phyloP scores from a whole-genome alignment of 176 grass and related monocot genomes.

The Aegilops sharonensis region DNA sequence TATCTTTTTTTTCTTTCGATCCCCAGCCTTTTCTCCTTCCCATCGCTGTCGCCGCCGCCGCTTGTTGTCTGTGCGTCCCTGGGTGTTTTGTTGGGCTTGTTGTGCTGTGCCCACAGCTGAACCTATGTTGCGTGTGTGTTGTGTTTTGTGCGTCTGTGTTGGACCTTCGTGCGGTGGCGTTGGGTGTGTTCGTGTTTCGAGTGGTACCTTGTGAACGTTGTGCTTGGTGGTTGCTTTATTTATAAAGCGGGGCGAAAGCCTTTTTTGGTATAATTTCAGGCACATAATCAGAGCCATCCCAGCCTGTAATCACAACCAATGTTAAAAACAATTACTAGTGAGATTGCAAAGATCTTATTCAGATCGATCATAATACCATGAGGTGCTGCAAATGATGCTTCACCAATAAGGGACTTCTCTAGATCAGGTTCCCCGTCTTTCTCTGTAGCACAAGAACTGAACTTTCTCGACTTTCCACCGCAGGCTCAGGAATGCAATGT shows the following conservation, averaged over 20 bases:
- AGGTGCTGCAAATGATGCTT: slow-evolving; percentile 56
- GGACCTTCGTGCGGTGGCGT: too few relatives aligned
- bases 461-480: slow-evolving; percentile 59
- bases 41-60: slow-evolving; percentile 28
- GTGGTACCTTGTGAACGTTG: too few relatives aligned
- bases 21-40: slow-evolving; percentile 48
- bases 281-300: slow-evolving; percentile 48
- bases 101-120: too few relatives aligned
- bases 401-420: slow-evolving; percentile 55
- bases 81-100: too few relatives aligned
- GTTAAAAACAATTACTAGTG: slow-evolving; percentile 2
- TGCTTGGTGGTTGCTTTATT: too few relatives aligned
- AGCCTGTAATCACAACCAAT: slow-evolving; percentile 35
- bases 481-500: slow-evolving; percentile 57
- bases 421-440: slow-evolving; percentile 61
- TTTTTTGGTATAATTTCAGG: slow-evolving; percentile 53
- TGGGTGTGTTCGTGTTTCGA: too few relatives aligned
- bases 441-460: slow-evolving; percentile 79
- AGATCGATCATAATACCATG: slow-evolving; percentile 41
- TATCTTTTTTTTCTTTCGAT: slow-evolving; percentile 37
- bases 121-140: too few relatives aligned
- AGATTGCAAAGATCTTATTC: not conserved
- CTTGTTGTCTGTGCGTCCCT: too few relatives aligned
- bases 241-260: too few relatives aligned
- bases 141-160: too few relatives aligned